Percentiles rank a stretch among this genome's conserved stretches.
phyloP scores from a whole-genome alignment of 768 basidiomycete genomes.

The Psilocybe azurescens region DNA sequence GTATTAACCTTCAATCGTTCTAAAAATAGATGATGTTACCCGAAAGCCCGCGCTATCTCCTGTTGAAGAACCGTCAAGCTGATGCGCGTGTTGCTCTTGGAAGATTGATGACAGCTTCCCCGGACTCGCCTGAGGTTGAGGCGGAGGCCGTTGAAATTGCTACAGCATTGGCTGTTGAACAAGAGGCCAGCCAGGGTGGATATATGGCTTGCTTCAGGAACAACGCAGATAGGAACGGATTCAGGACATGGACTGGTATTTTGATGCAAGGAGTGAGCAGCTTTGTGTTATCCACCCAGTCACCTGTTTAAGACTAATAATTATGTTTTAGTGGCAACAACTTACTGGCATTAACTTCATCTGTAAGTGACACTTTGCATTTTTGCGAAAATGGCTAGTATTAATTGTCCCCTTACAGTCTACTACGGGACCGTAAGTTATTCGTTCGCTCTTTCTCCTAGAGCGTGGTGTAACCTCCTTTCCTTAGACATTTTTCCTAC shows the following conservation, averaged over 20 bases:
- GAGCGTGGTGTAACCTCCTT: not conserved
- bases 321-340: constrained; percentile 55
- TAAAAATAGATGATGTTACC: constrained; percentile 22
- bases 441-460: not conserved
- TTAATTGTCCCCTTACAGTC: constrained; percentile 17
- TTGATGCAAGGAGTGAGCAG: constrained; percentile 35
- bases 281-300: not conserved
- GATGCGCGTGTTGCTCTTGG: constrained; percentile 61
- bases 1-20: not conserved
- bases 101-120: constrained; percentile 61
- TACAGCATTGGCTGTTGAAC: constrained; percentile 66
- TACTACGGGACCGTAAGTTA: constrained; percentile 28
- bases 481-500: constrained; percentile 69
- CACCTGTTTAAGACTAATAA: constrained; percentile 3
- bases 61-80: constrained; percentile 66
- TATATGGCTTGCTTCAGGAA: constrained; percentile 63
- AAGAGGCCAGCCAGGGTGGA: constrained; percentile 54
- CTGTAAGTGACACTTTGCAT: constrained; percentile 22
- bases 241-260: constrained; percentile 81
- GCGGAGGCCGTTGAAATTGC: constrained; percentile 50
- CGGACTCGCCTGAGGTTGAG: constrained; percentile 56
- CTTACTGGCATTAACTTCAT: constrained; percentile 77
- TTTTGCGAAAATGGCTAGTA: not conserved
- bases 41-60: constrained; percentile 66
- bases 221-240: constrained; percentile 61